Percentiles rank a stretch among this genome's conserved stretches.
Evolutionary conservation across 768 basidiomycete species (phyloP).

Genomic region (Xerocomus brunneocitrinus): DNA sequence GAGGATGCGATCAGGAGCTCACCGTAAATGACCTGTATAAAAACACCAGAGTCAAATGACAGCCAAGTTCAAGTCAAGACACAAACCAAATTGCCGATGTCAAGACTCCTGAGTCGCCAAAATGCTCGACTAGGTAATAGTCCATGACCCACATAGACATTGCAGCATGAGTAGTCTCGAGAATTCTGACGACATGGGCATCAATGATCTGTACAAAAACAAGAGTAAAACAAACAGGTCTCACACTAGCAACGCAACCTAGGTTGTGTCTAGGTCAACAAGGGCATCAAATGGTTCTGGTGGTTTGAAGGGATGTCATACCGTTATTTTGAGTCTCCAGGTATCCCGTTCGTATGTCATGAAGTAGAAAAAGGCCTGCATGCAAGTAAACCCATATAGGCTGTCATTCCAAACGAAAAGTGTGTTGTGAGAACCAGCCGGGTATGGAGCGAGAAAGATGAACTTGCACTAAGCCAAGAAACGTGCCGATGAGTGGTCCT

Average conservation of each 20-base stretch:
- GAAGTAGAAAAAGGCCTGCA: constrained; percentile 28
- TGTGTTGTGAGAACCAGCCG: constrained; percentile 1
- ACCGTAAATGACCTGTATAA: constrained; percentile 16
- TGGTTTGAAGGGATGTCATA: constrained; percentile 4
- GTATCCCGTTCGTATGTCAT: constrained; percentile 18
- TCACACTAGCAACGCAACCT: constrained; percentile 24
- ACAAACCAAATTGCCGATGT: constrained; percentile 21
- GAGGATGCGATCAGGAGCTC: neutral
- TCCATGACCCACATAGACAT: constrained; percentile 24
- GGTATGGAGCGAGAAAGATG: no score
- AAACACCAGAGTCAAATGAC: neutral
- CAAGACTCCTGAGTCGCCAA: constrained; percentile 9
- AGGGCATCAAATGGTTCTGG: neutral
- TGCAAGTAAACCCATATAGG: constrained; percentile 27
- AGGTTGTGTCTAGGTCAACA: neutral
- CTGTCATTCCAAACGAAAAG: constrained; percentile 2
- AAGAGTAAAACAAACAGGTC: neutral
- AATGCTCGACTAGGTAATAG: constrained; percentile 19
- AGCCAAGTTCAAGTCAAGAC: neutral
- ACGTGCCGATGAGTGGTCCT: constrained; percentile 27
- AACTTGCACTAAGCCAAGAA: constrained; percentile 21
- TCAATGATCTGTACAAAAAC: neutral
- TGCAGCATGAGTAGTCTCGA: constrained; percentile 21
- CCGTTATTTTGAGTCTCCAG: constrained; percentile 18
- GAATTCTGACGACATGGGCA: constrained; percentile 1